Evolutionary conservation across 176 grass and related monocot genomes (phyloP).

Genomic region (Triticum monococcum): DNA sequence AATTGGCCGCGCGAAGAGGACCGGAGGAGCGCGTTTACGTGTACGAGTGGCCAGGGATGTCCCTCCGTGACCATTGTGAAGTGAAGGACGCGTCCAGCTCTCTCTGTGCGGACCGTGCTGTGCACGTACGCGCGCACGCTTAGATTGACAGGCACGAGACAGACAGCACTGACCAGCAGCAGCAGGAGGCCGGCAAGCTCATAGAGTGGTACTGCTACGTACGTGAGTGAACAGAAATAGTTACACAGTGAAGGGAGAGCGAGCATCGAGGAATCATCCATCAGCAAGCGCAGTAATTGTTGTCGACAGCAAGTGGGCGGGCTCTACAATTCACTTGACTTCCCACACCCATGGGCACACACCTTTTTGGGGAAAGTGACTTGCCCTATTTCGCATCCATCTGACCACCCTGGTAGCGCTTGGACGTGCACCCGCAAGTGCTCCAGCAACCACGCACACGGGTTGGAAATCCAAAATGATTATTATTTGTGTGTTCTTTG

Average conservation of each 20-base stretch:
- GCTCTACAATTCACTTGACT: not conserved
- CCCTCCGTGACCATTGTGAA: not conserved
- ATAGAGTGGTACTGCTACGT: not conserved
- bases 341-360: not conserved
- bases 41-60: too few species aligned
- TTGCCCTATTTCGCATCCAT: not conserved
- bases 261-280: not conserved
- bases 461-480: too few species aligned
- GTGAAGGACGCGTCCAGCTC: not conserved
- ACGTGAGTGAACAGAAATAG: not conserved
- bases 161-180: not conserved
- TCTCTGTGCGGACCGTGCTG: too few species aligned
- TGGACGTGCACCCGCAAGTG: not conserved
- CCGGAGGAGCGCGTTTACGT: too few species aligned
- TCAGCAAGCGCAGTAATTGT: not conserved
- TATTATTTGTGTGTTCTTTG: too few species aligned
- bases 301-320: not conserved
- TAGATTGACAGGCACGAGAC: not conserved
- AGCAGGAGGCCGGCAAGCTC: not conserved
- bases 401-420: not conserved
- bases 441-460: too few species aligned
- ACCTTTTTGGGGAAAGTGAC: slow-evolving; percentile 18
- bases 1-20: too few species aligned
- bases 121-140: not conserved
- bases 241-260: not conserved